Evolutionary conservation across 1,284 basidiomycete genomes (phyloP).

Genomic region (Cystobasidium sp.): DNA sequence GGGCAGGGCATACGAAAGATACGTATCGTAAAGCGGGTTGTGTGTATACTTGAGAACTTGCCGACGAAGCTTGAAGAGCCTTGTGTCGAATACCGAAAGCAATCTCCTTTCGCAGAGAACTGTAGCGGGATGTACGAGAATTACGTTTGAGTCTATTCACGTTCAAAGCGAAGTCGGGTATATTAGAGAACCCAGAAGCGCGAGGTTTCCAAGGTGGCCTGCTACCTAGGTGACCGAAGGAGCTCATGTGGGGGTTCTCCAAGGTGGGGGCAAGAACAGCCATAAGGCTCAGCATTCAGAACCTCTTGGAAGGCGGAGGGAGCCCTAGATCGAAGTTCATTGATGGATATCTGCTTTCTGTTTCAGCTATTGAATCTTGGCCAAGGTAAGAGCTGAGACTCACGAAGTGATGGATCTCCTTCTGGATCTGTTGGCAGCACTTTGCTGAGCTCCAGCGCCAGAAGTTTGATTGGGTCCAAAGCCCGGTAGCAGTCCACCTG

Average conservation of each 20-base stretch:
- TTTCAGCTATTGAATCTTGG: neutral
- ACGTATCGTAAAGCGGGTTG: too few species aligned
- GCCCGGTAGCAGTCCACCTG: slow-evolving; percentile 3
- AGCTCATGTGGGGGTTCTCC: neutral
- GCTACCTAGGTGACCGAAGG: too few species aligned
- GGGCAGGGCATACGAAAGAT: too few species aligned
- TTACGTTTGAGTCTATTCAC: too few species aligned
- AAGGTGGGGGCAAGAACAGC: neutral
- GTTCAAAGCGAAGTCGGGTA: too few species aligned
- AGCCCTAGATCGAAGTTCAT: slow-evolving; percentile 10
- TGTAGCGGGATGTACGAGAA: too few species aligned
- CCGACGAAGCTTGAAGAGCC: too few species aligned
- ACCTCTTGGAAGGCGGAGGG: slow-evolving; percentile 4
- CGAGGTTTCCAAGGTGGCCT: too few species aligned
- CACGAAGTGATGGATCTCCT: slow-evolving; percentile 7
- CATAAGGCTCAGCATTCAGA: neutral
- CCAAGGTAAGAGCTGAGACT: neutral
- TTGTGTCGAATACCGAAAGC: too few species aligned
- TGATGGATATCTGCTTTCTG: neutral
- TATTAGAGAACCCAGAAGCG: too few species aligned
- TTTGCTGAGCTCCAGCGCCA: neutral
- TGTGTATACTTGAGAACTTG: too few species aligned
- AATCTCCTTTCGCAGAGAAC: too few species aligned
- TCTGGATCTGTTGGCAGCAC: slow-evolving; percentile 2
- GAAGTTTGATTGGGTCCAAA: neutral